phyloP scores from a whole-genome alignment of 2,329 filamentous ascomycete genomes.

The Claviceps sp. region DNA sequence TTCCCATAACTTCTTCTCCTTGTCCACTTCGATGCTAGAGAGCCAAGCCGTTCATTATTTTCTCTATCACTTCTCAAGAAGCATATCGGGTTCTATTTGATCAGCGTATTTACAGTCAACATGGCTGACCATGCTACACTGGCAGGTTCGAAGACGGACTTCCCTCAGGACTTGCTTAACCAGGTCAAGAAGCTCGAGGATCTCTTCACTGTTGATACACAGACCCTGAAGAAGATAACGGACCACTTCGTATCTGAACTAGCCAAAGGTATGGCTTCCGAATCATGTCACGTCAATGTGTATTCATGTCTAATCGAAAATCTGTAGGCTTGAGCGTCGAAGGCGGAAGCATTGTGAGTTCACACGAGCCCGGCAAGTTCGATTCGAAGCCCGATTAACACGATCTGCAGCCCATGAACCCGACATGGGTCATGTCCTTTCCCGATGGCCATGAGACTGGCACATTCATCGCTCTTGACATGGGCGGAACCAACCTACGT shows the following conservation, averaged over 20 bases:
- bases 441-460: slow-evolving; percentile 80
- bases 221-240: slow-evolving; percentile 81
- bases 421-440: slow-evolving; percentile 87
- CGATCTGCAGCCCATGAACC: slow-evolving; percentile 75
- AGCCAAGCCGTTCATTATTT: neutral
- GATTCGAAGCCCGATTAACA: slow-evolving; percentile 9
- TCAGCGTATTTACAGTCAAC: neutral
- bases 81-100: too few relatives aligned
- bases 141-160: slow-evolving; percentile 76
- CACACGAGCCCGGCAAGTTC: neutral
- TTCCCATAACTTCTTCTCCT: neutral
- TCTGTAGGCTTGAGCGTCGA: slow-evolving; percentile 62
- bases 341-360: slow-evolving; percentile 80
- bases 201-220: slow-evolving; percentile 61
- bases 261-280: slow-evolving; percentile 51
- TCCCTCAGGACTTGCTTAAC: slow-evolving; percentile 67
- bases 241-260: slow-evolving; percentile 83
- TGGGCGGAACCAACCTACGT: slow-evolving; percentile 91
- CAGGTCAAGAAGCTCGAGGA: slow-evolving; percentile 80
- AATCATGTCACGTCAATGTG: neutral
- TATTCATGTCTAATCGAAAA: slow-evolving; percentile 6
- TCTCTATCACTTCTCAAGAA: too few relatives aligned
- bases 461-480: slow-evolving; percentile 79
- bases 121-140: slow-evolving; percentile 9
- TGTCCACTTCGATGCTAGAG: neutral